A percentile compares a stretch with the other conserved stretches of the same genome.
Conservation (phyloP, 371 early-diverging fungal species). For the Rhizopus arrhizus region DNA sequence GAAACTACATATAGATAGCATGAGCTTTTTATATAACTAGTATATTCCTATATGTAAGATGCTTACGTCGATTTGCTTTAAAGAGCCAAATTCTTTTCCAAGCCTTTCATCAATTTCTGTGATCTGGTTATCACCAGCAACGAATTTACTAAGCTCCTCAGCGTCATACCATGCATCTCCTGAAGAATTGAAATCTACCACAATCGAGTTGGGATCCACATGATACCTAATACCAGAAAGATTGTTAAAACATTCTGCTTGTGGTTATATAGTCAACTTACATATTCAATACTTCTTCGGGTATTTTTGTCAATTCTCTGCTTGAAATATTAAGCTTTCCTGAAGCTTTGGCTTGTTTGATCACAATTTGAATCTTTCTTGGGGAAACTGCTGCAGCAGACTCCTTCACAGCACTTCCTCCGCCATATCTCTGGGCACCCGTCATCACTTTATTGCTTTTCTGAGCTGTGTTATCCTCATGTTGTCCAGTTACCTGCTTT, state of each 20-base stretch:
- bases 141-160: slow-evolving; percentile 67
- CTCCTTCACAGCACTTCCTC: slow-evolving; percentile 15
- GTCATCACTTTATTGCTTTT: slow-evolving; percentile 32
- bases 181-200: slow-evolving; percentile 57
- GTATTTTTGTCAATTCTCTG: slow-evolving; percentile 63
- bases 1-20: slow-evolving; percentile 39
- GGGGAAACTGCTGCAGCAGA: slow-evolving; percentile 18
- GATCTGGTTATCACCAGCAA: slow-evolving; percentile 71
- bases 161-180: slow-evolving; percentile 64
- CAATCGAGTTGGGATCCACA: slow-evolving; percentile 58
- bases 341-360: slow-evolving; percentile 46
- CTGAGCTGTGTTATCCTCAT: slow-evolving; percentile 6
- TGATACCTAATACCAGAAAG: slow-evolving; percentile 44
- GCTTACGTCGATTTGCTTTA: slow-evolving; percentile 69
- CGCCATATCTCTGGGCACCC: slow-evolving; percentile 38
- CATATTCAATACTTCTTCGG: slow-evolving; percentile 67
- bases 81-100: slow-evolving; percentile 62
- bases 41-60: too few species aligned
- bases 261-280: slow-evolving; percentile 8
- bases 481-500: background rate
- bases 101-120: slow-evolving; percentile 62
- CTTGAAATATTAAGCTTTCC: slow-evolving; percentile 76
- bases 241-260: background rate
- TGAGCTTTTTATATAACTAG: too few species aligned
- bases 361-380: slow-evolving; percentile 35